phyloP scores from a whole-genome alignment of 139 green algal genomes.

The Volvox africanus region DNA sequence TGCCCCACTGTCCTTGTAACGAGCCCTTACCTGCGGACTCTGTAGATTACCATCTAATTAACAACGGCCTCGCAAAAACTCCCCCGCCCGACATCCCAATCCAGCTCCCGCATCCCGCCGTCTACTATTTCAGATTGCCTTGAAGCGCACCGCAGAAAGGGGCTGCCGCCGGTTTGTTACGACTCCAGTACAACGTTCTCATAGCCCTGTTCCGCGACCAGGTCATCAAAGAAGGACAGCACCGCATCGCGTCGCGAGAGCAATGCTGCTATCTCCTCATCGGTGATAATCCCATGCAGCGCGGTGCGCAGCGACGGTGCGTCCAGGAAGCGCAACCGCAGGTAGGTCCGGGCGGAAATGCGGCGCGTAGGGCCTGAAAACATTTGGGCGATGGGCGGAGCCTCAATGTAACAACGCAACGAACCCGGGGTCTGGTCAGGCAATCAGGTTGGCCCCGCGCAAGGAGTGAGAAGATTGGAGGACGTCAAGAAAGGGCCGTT shows the following conservation, averaged over 20 bases:
- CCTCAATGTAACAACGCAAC: neutral
- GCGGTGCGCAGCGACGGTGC: constrained; percentile 53
- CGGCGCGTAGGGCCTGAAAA: constrained; percentile 55
- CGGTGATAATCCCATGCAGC: constrained; percentile 59
- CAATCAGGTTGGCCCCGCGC: too few species aligned
- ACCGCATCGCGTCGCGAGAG: constrained; percentile 68
- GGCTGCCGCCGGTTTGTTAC: neutral
- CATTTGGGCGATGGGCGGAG: neutral
- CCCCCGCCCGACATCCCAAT: too few species aligned
- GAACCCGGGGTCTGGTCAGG: too few species aligned
- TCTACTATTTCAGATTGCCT: too few species aligned
- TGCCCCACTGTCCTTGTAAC: too few species aligned
- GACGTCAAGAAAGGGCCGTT: too few species aligned
- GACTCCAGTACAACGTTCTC: constrained; percentile 67
- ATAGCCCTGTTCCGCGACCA: constrained; percentile 80
- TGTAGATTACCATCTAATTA: too few species aligned
- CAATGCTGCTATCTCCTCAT: constrained; percentile 72
- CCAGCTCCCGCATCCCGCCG: too few species aligned
- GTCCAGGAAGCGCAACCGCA: constrained; percentile 82
- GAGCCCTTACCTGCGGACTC: too few species aligned
- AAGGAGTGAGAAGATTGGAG: neutral
- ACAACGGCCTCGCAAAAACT: too few species aligned
- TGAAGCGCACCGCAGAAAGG: too few species aligned
- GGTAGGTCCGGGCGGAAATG: constrained; percentile 81
- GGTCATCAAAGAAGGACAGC: constrained; percentile 80